Evolutionary conservation across 1,284 basidiomycete genomes (phyloP).

Genomic region (Leccinum variabile): DNA sequence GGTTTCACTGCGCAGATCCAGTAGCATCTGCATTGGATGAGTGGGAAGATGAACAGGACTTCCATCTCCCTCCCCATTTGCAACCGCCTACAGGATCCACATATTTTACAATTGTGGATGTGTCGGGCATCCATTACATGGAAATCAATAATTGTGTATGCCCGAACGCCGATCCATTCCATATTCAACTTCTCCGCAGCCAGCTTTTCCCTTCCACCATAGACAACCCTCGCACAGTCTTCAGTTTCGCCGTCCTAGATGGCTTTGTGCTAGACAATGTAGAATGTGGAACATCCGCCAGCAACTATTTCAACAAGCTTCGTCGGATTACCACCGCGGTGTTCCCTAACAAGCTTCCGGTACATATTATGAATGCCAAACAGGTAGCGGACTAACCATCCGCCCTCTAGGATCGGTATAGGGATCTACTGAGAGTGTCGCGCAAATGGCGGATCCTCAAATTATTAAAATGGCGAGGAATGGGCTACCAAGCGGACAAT

Average conservation of each 20-base stretch:
- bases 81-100: neutral
- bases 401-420: neutral
- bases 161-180: neutral
- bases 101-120: neutral
- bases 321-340: neutral
- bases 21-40: neutral
- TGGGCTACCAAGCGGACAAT: neutral
- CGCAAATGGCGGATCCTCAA: neutral
- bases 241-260: neutral
- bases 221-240: neutral
- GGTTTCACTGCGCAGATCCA: too few relatives aligned
- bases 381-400: neutral
- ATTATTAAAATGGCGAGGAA: neutral
- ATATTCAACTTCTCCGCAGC: neutral
- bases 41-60: neutral
- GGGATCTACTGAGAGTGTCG: neutral
- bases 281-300: neutral
- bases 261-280: neutral
- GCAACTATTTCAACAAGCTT: neutral
- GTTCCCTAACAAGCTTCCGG: neutral
- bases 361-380: neutral
- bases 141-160: neutral
- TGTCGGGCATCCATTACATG: neutral
- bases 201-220: neutral
- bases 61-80: neutral